These are phyloP conservation scores for Penicillium sp. DNA, from an alignment of 2,329 filamentous ascomycete species.

Conservation along the genomic window DNA sequence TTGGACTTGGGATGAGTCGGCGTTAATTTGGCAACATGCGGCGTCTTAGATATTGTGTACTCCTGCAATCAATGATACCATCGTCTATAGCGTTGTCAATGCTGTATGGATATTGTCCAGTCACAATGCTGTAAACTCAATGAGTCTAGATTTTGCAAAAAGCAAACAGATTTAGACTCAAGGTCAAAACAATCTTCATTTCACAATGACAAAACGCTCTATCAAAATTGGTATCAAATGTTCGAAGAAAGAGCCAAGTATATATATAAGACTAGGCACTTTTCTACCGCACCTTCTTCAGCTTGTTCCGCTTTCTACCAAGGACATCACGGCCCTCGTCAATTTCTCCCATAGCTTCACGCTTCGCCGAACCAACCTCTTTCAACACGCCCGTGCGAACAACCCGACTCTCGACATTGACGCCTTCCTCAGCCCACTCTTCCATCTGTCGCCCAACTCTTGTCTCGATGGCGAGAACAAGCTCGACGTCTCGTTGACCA, in stretches of 20 bases:
- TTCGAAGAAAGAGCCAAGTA: too few species aligned
- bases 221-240: too few species aligned
- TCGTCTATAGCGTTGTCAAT: background rate
- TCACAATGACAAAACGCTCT: too few species aligned
- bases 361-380: constrained; percentile 89
- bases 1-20: background rate
- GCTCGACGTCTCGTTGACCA: constrained; percentile 84
- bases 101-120: too few species aligned
- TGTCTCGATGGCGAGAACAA: constrained; percentile 83
- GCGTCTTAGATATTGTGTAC: constrained; percentile 2
- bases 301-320: constrained; percentile 61
- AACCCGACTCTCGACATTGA: constrained; percentile 88
- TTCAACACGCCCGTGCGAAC: constrained; percentile 73
- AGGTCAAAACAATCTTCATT: too few species aligned
- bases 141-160: too few species aligned
- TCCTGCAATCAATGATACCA: too few species aligned
- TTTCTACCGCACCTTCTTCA: constrained; percentile 39
- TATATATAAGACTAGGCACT: too few species aligned
- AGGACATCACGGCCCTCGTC: constrained; percentile 87
- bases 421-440: constrained; percentile 80
- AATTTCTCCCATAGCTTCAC: constrained; percentile 82
- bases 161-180: too few species aligned
- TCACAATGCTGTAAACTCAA: too few species aligned
- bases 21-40: constrained; percentile 9
- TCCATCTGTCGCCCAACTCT: constrained; percentile 73